Conservation (phyloP, 2,329 filamentous ascomycete genomes). For the Colletotrichum lini region DNA sequence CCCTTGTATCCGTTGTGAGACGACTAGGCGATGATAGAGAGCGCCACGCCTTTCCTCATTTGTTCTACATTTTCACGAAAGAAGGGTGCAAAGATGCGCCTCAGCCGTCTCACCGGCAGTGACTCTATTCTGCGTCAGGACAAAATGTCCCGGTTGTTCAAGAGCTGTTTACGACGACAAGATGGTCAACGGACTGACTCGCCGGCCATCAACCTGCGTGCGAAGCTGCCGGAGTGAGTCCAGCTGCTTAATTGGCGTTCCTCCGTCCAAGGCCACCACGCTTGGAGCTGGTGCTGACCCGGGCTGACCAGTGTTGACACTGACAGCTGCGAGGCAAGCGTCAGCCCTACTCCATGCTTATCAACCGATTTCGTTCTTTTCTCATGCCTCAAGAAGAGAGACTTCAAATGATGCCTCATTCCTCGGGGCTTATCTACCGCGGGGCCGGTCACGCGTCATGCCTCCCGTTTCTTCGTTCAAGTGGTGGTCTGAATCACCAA, state of each 20-base stretch:
- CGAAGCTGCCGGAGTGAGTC: neutral
- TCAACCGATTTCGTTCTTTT: neutral
- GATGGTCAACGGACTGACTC: neutral
- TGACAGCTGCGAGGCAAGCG: neutral
- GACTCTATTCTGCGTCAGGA: neutral
- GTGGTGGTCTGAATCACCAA: slow-evolving; percentile 3
- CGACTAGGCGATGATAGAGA: neutral
- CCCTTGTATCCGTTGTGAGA: neutral
- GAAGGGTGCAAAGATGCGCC: neutral
- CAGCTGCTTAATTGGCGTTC: neutral
- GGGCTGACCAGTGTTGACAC: neutral
- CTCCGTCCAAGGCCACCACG: neutral
- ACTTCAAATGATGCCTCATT: neutral
- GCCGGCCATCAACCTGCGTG: neutral
- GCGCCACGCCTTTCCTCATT: neutral
- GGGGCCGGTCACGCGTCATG: neutral
- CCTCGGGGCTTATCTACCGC: neutral
- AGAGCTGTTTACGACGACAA: neutral
- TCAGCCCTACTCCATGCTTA: neutral
- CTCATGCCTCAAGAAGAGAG: slow-evolving; percentile 15
- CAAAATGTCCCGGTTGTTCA: neutral
- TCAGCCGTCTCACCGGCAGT: neutral
- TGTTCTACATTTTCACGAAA: neutral
- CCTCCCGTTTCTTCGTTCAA: neutral
- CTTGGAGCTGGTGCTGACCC: neutral